phyloP scores from a whole-genome alignment of 129 eudicot genomes.

The Silybum marianum region DNA sequence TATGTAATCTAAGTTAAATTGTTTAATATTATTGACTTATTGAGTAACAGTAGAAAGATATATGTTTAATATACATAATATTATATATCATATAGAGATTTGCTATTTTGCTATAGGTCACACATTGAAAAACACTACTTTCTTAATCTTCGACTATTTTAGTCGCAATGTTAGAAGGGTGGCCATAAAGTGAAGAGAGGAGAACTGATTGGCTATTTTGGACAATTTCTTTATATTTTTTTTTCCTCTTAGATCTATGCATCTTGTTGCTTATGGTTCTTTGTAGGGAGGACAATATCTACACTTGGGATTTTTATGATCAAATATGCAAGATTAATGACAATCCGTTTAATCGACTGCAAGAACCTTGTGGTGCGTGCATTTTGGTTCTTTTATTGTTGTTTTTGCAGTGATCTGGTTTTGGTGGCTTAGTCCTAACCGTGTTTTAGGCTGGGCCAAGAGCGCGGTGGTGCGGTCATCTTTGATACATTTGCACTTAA shows the following conservation, averaged over 20 bases:
- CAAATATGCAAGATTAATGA: background rate
- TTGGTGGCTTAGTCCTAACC: background rate
- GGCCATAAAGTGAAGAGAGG: background rate
- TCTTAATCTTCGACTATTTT: background rate
- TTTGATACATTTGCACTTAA: conserved; percentile 48
- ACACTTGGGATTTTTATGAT: background rate
- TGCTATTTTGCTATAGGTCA: too few species aligned
- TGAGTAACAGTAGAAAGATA: too few species aligned
- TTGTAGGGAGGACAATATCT: conserved; percentile 5
- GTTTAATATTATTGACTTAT: too few species aligned
- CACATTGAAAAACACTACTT: background rate
- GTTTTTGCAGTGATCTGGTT: too few species aligned
- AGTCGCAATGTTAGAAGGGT: background rate
- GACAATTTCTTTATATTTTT: background rate
- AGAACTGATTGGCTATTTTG: background rate
- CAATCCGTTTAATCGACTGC: background rate
- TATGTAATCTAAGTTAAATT: too few species aligned
- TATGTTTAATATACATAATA: too few species aligned
- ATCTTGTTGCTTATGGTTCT: conserved; percentile 13
- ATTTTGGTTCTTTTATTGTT: background rate
- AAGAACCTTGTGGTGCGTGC: background rate
- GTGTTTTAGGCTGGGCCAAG: background rate
- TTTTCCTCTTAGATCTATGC: background rate
- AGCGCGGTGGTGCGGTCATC: conserved; percentile 39
- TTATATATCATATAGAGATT: too few species aligned